Conservation (phyloP, 2,329 filamentous ascomycete genomes). For the Davidsoniella virescens region DNA sequence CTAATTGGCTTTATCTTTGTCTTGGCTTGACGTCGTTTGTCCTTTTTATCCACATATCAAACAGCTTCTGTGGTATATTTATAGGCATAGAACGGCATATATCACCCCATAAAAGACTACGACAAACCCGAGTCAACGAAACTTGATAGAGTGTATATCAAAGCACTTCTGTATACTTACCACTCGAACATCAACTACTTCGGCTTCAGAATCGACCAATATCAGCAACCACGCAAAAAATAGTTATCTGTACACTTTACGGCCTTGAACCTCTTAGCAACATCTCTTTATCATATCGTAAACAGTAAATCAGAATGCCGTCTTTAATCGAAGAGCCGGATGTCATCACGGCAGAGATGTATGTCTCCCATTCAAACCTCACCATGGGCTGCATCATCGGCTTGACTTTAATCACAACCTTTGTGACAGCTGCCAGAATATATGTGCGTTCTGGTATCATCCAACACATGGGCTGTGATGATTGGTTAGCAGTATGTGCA, state of each 20-base stretch:
- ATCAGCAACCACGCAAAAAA: too few species aligned
- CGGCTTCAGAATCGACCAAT: too few species aligned
- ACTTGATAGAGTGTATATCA: too few species aligned
- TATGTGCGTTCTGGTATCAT: slow-evolving; percentile 19
- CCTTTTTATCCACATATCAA: too few species aligned
- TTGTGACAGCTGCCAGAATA: slow-evolving; percentile 17
- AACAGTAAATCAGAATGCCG: background rate
- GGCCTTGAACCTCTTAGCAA: background rate
- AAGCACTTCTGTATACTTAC: too few species aligned
- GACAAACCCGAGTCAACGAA: too few species aligned
- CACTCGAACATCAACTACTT: too few species aligned
- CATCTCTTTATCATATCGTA: background rate
- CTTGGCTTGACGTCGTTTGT: too few species aligned
- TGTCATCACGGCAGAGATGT: slow-evolving; percentile 3
- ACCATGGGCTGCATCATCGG: slow-evolving; percentile 17
- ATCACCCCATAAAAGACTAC: too few species aligned
- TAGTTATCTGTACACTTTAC: background rate
- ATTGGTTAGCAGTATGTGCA: slow-evolving; percentile 17
- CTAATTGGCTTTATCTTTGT: too few species aligned
- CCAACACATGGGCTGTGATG: slow-evolving; percentile 17
- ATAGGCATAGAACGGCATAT: too few species aligned
- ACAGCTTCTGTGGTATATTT: too few species aligned
- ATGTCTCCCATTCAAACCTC: slow-evolving; percentile 7
- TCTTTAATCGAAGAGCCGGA: background rate
- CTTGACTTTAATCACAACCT: slow-evolving; percentile 16